Conservation (phyloP, 2,329 filamentous ascomycete genomes). For the Epichloe coenophiala region DNA sequence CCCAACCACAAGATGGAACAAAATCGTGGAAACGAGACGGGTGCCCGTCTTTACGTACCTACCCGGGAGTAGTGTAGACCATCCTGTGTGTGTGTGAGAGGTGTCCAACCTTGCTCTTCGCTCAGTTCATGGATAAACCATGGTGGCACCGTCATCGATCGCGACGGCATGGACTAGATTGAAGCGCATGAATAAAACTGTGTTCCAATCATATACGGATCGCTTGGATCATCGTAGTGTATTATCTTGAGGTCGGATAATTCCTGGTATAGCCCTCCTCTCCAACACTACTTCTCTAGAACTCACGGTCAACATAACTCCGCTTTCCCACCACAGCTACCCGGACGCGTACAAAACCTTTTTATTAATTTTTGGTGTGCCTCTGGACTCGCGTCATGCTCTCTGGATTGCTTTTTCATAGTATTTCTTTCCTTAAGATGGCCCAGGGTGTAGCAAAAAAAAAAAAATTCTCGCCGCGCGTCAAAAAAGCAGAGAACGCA, state of each 20-base stretch:
- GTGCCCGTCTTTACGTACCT: too few species aligned
- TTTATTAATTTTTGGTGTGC: constrained; percentile 1
- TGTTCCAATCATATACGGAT: not conserved
- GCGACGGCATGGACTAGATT: too few species aligned
- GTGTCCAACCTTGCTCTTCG: too few species aligned
- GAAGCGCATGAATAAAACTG: not conserved
- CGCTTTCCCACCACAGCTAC: constrained; percentile 8
- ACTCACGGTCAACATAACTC: constrained; percentile 1
- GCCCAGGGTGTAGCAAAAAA: not conserved
- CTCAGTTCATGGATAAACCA: too few species aligned
- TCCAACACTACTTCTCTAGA: not conserved
- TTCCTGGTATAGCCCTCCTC: constrained; percentile 16
- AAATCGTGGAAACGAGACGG: too few species aligned
- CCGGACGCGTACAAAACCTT: constrained; percentile 1
- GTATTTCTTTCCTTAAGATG: not conserved
- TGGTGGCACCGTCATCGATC: too few species aligned
- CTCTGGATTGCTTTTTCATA: not conserved
- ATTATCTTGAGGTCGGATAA: constrained; percentile 16
- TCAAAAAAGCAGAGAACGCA: constrained; percentile 8
- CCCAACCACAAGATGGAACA: too few species aligned
- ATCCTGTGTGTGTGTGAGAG: too few species aligned
- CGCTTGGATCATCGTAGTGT: constrained; percentile 20
- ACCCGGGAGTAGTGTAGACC: too few species aligned
- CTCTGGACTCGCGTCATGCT: not conserved
- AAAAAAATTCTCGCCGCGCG: not conserved